Evolutionary conservation across 306 rosid genomes (phyloP), one percentile per base, ranked within the genome.

Genomic region (Glycine latifolia): DNA sequence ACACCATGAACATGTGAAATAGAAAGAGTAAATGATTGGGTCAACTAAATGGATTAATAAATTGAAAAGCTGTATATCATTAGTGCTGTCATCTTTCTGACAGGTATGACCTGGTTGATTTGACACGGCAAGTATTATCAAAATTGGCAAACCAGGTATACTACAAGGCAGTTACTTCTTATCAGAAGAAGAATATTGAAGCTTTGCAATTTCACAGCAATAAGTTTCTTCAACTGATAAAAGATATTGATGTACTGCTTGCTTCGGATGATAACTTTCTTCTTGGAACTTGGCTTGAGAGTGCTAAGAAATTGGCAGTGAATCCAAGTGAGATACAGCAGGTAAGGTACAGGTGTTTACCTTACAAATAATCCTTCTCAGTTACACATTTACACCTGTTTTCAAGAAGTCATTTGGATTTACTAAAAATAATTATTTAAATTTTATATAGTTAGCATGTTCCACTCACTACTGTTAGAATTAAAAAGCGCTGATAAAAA

Each of bases 81-180:
- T 73, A 83, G 59, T 63, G 49, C 46, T 67, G 15, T 16, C 71
- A 54, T 72, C 62, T 73, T 79, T 74, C 63, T 85, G 50, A 80
- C 94, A 95, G 99, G 87, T 95, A 92, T 79, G 99, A 95, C 84
- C 90, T 95, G 86, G 96, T 95, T 80, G 99, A 95, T 86, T 86
- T 95, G 78, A 88, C 98, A 15, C 86, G 97, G 74, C 99, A 95
- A 88, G 98, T 85, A 79, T 87, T 91, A 50, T 94, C 97, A 48
- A 95, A 93, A 89, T 84, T 91, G 41, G 97, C 97, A 52, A 95
- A 95, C 82, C 89, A 91, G 85, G 92, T 75, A 33, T 93, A 93
- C 86, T 67, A 85, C 72, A 59, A 88, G 2, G 92, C 97, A 8
- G 75, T 91, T 81, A 79, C 90, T 41, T 89, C 97, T 68, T 93